Base-by-base conservation (phyloP, 305 asterid species). In the Euphrasia arctica region DNA sequence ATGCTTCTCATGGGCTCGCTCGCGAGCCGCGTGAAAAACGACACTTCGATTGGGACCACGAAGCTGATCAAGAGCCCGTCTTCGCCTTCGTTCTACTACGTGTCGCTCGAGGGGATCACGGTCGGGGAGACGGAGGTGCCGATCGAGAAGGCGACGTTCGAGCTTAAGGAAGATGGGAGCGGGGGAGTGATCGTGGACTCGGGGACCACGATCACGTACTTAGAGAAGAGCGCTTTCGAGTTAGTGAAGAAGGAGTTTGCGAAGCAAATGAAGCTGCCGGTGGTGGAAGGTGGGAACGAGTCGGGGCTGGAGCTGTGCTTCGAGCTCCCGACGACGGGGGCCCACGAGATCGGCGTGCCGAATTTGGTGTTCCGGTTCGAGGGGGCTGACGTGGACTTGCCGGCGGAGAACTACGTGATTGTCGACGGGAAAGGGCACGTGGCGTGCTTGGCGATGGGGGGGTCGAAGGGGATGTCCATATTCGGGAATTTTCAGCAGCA, bases 161-260 rank as follows among this genome's bases (percentile, higher is more conserved):
- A 66, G 39, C 75, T 88, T 68, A 77, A 74, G 1, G 50, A 59
- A 0, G 96, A 90, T 43, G 97, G 97, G 12, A 74, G 66, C 5
- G 96, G 97, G 0, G 96, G 97, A n/a, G 47, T 85, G 79, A 88
- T 90, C 27, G 84, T 90, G 13, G 97, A 90, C 64, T 90, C 96
- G 3, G 97, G 97, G 28, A 90, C 97, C 0, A 90, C 97, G 1
- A 78, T 90, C n/a, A 85, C 96, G 0, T 88, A 85, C 55, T 43
- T 90, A 0, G 84, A 84, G 66, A 42, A 72, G 62, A 70, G 62
- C 6, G 85, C 86, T 3, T 88, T 80, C 58, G 75, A 64, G 36
- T 22, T 74, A 1, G 72, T 90, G 7, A 84, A 80, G 54, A 75
- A 77, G 28, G 97, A 79, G 58, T 85, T 90, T 41, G 39, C 50